Evolutionary conservation across 1,284 basidiomycete genomes (phyloP).

Genomic region (Ceratobasidium sp.): DNA sequence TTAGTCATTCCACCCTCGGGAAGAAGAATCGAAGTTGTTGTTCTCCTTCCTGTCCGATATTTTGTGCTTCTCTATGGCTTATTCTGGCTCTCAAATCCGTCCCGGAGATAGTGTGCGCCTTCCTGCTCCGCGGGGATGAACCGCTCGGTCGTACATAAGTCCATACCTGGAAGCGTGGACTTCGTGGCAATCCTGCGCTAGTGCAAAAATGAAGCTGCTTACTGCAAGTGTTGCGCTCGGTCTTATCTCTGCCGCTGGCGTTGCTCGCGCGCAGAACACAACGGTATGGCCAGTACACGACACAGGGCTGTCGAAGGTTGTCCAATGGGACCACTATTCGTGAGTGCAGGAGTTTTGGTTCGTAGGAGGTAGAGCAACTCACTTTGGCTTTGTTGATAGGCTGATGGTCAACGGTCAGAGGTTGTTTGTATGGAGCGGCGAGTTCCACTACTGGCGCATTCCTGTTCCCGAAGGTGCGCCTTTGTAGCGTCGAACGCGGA

Average conservation of each 20-base stretch:
- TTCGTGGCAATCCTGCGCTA: neutral
- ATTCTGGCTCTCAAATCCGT: neutral
- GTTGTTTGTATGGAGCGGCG: constrained; percentile 45
- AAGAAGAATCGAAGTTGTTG: neutral
- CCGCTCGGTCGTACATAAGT: constrained; percentile 5
- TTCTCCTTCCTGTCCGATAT: neutral
- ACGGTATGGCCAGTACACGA: constrained; percentile 46
- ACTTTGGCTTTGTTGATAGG: constrained; percentile 5
- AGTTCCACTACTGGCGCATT: constrained; percentile 48
- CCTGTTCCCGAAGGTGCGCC: constrained; percentile 42
- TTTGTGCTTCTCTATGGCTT: neutral
- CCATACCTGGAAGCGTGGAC: neutral
- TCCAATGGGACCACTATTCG: constrained; percentile 46
- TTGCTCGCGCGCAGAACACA: constrained; percentile 12
- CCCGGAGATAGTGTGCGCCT: constrained; percentile 5
- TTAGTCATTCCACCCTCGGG: constrained; percentile 8
- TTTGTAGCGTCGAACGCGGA: neutral
- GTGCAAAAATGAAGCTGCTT: constrained; percentile 33
- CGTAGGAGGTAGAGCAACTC: neutral
- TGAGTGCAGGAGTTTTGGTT: neutral
- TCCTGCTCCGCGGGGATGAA: constrained; percentile 38
- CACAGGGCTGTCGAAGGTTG: constrained; percentile 36
- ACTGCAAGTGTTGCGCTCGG: constrained; percentile 21
- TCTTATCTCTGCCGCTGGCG: constrained; percentile 14
- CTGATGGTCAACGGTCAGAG: constrained; percentile 45